Conservation (phyloP, 805 yeast genomes). For the Candida taoyuanica region DNA sequence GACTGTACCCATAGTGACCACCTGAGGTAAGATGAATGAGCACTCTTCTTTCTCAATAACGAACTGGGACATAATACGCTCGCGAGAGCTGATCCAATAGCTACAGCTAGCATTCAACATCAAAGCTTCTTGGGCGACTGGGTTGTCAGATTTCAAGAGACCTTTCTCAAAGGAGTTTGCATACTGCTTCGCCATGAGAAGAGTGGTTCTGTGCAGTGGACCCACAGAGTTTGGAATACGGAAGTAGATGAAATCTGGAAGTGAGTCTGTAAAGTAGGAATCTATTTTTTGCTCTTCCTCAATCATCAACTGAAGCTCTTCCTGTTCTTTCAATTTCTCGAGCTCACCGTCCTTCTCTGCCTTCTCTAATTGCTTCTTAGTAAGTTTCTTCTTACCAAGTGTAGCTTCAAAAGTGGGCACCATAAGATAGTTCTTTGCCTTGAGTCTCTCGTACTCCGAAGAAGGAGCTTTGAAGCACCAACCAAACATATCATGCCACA, state of each 20-base stretch:
- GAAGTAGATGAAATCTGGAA: conserved; percentile 37
- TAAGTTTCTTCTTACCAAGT: conserved; percentile 9
- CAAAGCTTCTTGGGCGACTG: conserved; percentile 72
- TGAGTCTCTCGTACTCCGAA: conserved; percentile 28
- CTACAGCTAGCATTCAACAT: conserved; percentile 74
- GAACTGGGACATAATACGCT: conserved; percentile 78
- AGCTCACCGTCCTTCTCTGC: conserved; percentile 4
- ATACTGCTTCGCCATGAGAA: conserved; percentile 74
- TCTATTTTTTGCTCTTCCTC: conserved; percentile 5
- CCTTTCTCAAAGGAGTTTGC: conserved; percentile 69
- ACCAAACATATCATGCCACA: conserved; percentile 76
- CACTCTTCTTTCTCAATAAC: conserved; percentile 53
- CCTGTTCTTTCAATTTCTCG: conserved; percentile 3
- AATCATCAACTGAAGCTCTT: conserved; percentile 2
- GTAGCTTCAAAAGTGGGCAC: conserved; percentile 16
- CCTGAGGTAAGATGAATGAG: conserved; percentile 68
- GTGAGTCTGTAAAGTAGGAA: conserved; percentile 5
- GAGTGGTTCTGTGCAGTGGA: conserved; percentile 63
- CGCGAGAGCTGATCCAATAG: conserved; percentile 91
- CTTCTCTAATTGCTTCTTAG: conserved; percentile 9
- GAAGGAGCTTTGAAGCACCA: conserved; percentile 77
- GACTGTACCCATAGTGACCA: conserved; percentile 92
- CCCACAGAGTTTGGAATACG: conserved; percentile 91
- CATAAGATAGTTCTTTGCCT: conserved; percentile 31
- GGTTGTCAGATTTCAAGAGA: conserved; percentile 62